Conservation (phyloP, 2,329 filamentous ascomycete species). For the Stenocarpella maydis region DNA sequence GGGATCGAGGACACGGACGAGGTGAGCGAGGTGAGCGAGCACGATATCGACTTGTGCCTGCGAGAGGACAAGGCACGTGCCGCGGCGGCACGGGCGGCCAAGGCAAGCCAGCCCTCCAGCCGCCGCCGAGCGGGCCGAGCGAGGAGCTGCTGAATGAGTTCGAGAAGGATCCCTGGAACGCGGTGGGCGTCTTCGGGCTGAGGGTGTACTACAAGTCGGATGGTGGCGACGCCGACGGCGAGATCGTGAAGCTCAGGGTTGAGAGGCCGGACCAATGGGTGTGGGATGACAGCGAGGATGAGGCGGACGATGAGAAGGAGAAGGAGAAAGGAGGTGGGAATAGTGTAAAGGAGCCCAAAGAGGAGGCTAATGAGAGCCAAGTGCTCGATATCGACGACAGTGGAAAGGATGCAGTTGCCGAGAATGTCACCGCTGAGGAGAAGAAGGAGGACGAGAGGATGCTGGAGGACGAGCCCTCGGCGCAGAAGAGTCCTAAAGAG, state of each 20-base stretch:
- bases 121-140: slow-evolving; percentile 30
- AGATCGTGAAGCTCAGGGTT: slow-evolving; percentile 42
- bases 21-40: slow-evolving; percentile 43
- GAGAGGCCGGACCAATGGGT: slow-evolving; percentile 40
- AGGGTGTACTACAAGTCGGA: slow-evolving; percentile 62
- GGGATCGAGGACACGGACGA: slow-evolving; percentile 38
- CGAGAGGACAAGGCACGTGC: slow-evolving; percentile 23
- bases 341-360: slow-evolving; percentile 33
- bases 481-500: not conserved
- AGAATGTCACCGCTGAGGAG: slow-evolving; percentile 24
- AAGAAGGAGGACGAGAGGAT: slow-evolving; percentile 17
- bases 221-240: slow-evolving; percentile 27
- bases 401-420: slow-evolving; percentile 41
- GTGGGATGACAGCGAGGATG: slow-evolving; percentile 35
- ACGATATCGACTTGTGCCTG: slow-evolving; percentile 41
- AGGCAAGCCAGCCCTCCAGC: slow-evolving; percentile 18
- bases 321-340: slow-evolving; percentile 15
- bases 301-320: slow-evolving; percentile 48
- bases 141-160: slow-evolving; percentile 57
- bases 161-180: slow-evolving; percentile 67
- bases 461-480: not conserved
- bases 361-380: slow-evolving; percentile 35
- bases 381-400: slow-evolving; percentile 46
- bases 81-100: slow-evolving; percentile 1
- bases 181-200: slow-evolving; percentile 66